Evolutionary conservation across 1,284 basidiomycete species (phyloP).

Genomic region (Cryptococcus neoformans): DNA sequence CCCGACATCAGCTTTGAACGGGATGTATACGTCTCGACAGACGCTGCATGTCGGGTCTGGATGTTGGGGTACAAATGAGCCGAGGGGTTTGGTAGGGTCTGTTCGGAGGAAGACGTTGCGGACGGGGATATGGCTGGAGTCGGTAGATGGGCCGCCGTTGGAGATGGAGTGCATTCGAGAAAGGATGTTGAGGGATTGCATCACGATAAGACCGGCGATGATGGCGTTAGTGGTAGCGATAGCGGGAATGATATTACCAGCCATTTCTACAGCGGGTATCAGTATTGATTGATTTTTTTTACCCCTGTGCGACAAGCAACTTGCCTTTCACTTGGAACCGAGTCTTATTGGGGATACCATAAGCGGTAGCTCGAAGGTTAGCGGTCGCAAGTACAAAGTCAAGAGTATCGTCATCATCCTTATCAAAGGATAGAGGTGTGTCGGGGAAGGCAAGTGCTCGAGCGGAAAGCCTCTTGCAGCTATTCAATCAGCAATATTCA

Average conservation of each 20-base stretch:
- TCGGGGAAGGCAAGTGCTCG: constrained; percentile 71
- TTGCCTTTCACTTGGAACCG: constrained; percentile 94
- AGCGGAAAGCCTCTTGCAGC: constrained; percentile 70
- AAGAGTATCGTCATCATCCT: constrained; percentile 94
- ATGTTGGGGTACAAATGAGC: constrained; percentile 56
- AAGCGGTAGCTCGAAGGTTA: constrained; percentile 86
- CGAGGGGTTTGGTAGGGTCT: constrained; percentile 70
- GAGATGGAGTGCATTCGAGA: constrained; percentile 30
- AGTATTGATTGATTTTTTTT: constrained; percentile 5
- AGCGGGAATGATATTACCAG: constrained; percentile 98
- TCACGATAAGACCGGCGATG: constrained; percentile 87
- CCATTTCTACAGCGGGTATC: constrained; percentile 71
- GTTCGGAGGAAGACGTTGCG: constrained; percentile 72
- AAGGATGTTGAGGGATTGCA: constrained; percentile 84
- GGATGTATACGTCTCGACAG: constrained; percentile 80
- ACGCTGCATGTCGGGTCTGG: constrained; percentile 77
- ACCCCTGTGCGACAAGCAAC: constrained; percentile 4
- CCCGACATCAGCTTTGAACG: constrained; percentile 65
- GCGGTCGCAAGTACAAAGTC: constrained; percentile 95
- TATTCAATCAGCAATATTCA: constrained; percentile 36
- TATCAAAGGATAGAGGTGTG: constrained; percentile 82
- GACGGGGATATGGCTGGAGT: constrained; percentile 25
- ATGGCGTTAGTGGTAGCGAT: constrained; percentile 99
- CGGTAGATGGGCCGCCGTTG: constrained; percentile 3
- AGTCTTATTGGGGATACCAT: constrained; percentile 84